Evolutionary conservation across 345 rosid genomes (phyloP), one percentile per base, ranked within the genome.

Genomic region (Kandelia obovata): DNA sequence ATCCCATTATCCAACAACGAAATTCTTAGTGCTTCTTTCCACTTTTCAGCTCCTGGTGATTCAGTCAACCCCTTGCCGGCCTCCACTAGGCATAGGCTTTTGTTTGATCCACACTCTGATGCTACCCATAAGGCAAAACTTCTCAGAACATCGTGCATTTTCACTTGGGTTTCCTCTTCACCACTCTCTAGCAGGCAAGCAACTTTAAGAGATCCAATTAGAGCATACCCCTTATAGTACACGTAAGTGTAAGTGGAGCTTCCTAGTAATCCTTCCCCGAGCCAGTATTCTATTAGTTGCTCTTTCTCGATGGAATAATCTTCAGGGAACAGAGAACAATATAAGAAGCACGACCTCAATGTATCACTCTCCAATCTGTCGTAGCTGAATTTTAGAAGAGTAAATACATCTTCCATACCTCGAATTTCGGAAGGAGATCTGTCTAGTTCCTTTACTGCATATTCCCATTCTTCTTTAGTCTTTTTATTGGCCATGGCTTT

Each of bases 401-500:
- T 25, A 65, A 79, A 84, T 6, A 84, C 80, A 67, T 79, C 75
- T 64, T 81, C 67, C 79, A 84, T 81, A 62, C 85, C 85, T 47
- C 75, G 79, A 71, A 81, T 49, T 71, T 77, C 83, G 6, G 78
- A 66, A 64, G 83, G 81, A 46, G 26, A 76, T 35, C 69, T 81
- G 26, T 62, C 67, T 31, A 82, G 65, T 67, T 73, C 72, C 69
- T 82, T 77, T 55, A 70, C 23, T 25, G 81, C 84, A 71, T 75
- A 67, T 8, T 75, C 77, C 88, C 88, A 80, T 63, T 84, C 84
- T 75, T 82, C 74, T 26, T 78, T 78, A 2, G 82, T 77, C 72
- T 82, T 80, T 70, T 80, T 75, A 9, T 78, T 74, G 62, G 85
- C 83, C 85, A 83, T 79, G 73, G 83, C 80, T 61, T 76, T 77